Conservation (phyloP, 805 yeast genomes). For the Sugiyamaella marilandica region DNA sequence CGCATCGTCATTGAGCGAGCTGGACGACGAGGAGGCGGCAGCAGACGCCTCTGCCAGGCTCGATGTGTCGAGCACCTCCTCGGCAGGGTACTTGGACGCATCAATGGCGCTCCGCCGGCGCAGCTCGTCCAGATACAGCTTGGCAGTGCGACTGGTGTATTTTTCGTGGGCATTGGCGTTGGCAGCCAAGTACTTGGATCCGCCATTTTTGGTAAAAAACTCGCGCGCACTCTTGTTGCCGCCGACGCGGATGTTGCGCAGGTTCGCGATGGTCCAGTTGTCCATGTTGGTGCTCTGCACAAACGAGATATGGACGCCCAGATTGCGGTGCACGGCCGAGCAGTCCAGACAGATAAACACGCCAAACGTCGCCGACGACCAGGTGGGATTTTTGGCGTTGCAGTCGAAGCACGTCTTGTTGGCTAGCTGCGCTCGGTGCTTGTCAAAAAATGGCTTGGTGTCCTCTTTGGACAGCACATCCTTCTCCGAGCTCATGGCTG, state of each 20-base stretch:
- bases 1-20: slow-evolving; percentile 7
- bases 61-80: slow-evolving; percentile 56
- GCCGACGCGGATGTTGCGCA: slow-evolving; percentile 89
- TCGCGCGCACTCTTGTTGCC: slow-evolving; percentile 87
- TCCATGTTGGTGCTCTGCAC: slow-evolving; percentile 90
- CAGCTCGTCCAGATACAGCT: slow-evolving; percentile 72
- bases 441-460: slow-evolving; percentile 57
- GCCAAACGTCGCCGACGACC: slow-evolving; percentile 98
- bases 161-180: slow-evolving; percentile 63
- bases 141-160: slow-evolving; percentile 78
- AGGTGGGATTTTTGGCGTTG: slow-evolving; percentile 88
- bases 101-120: slow-evolving; percentile 65
- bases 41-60: slow-evolving; percentile 24
- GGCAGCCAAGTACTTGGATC: slow-evolving; percentile 60
- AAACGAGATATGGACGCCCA: slow-evolving; percentile 95
- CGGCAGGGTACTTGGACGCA: slow-evolving; percentile 64
- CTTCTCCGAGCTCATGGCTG: slow-evolving; percentile 20
- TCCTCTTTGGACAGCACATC: slow-evolving; percentile 49
- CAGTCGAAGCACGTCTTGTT: slow-evolving; percentile 91
- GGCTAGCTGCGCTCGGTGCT: slow-evolving; percentile 60
- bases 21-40: slow-evolving; percentile 20
- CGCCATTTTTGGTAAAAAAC: slow-evolving; percentile 79
- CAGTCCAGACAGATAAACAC: slow-evolving; percentile 90
- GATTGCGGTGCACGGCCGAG: slow-evolving; percentile 88
- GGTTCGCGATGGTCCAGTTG: slow-evolving; percentile 87